A percentile compares a stretch with the other conserved stretches of the same genome.
phyloP scores from a whole-genome alignment of 2,329 filamentous ascomycete species.

The Pestalotiopsis sp. region DNA sequence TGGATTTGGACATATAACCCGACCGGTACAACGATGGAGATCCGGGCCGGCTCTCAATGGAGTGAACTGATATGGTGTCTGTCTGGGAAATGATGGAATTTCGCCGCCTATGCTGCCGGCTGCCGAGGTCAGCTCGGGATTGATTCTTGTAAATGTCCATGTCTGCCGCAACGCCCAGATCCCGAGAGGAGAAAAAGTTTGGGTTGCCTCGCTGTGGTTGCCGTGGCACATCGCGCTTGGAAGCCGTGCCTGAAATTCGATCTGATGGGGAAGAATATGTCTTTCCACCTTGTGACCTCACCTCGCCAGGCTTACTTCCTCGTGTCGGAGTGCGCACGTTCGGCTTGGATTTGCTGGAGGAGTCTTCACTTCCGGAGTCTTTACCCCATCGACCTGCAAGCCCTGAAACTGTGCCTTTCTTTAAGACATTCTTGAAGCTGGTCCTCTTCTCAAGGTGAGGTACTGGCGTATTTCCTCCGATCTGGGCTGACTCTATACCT shows the following conservation, averaged over 20 bases:
- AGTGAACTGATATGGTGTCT: constrained; percentile 55
- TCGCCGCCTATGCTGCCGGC: constrained; percentile 51
- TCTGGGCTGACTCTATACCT: constrained; percentile 22
- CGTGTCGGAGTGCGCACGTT: constrained; percentile 26
- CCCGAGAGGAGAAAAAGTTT: constrained; percentile 40
- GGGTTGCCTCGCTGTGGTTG: constrained; percentile 37
- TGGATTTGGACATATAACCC: constrained; percentile 16
- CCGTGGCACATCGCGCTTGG: constrained; percentile 35
- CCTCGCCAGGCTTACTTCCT: constrained; percentile 24
- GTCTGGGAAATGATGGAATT: constrained; percentile 59
- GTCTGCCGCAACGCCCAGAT: constrained; percentile 31
- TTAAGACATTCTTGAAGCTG: constrained; percentile 53
- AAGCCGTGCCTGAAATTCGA: constrained; percentile 31
- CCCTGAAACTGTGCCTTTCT: constrained; percentile 47
- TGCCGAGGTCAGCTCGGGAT: constrained; percentile 51
- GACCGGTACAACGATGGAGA: constrained; percentile 34
- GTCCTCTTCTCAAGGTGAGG: constrained; percentile 42
- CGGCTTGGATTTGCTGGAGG: constrained; percentile 22
- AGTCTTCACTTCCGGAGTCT: constrained; percentile 37
- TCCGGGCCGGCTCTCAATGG: constrained; percentile 43
- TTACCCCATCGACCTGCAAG: constrained; percentile 52
- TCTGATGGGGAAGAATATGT: constrained; percentile 30
- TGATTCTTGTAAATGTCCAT: constrained; percentile 37
- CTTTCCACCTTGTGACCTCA: constrained; percentile 21
- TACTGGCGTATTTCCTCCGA: constrained; percentile 8